Percentiles rank a stretch among this genome's conserved stretches.
phyloP scores from a whole-genome alignment of 2,329 filamentous ascomycete genomes.

The Didymella arachidicola region DNA sequence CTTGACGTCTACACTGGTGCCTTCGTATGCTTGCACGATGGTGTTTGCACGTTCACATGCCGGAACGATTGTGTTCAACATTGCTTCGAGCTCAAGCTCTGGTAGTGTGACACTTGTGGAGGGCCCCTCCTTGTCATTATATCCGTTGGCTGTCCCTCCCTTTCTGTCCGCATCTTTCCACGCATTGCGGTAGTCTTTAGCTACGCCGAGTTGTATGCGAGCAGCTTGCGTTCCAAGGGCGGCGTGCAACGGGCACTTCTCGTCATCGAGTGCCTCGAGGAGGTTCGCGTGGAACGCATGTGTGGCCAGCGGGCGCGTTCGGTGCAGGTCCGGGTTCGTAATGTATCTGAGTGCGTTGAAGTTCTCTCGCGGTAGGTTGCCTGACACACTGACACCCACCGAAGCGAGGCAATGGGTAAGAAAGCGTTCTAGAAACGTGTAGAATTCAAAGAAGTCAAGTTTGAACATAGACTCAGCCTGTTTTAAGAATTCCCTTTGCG shows the following conservation, averaged over 20 bases:
- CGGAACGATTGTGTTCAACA: constrained; percentile 64
- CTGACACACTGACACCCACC: constrained; percentile 64
- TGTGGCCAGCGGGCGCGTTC: constrained; percentile 32
- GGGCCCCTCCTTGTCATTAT: constrained; percentile 30
- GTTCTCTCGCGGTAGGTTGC: constrained; percentile 26
- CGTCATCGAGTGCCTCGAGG: constrained; percentile 66
- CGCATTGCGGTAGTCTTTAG: constrained; percentile 74
- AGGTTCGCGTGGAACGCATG: constrained; percentile 76
- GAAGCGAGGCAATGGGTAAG: constrained; percentile 72
- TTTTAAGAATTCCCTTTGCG: constrained; percentile 26
- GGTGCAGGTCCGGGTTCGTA: constrained; percentile 39
- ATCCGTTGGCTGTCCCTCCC: constrained; percentile 10
- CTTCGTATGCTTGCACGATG: constrained; percentile 41
- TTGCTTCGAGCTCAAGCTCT: constrained; percentile 68
- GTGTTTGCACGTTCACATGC: constrained; percentile 67
- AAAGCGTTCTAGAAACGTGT: constrained; percentile 74
- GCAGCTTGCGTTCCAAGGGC: constrained; percentile 65
- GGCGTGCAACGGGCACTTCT: constrained; percentile 63
- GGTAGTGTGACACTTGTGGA: constrained; percentile 56
- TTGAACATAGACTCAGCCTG: constrained; percentile 70
- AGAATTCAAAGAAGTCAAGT: constrained; percentile 80
- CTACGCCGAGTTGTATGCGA: constrained; percentile 65
- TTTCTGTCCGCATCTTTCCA: constrained; percentile 73
- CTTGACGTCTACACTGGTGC: constrained; percentile 13
- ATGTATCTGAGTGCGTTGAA: constrained; percentile 45